Percentiles rank a stretch among this genome's conserved stretches.
These are phyloP conservation scores for Sungouiella blattae DNA, from an alignment of 805 yeast genomes.

Conservation along the genomic window DNA sequence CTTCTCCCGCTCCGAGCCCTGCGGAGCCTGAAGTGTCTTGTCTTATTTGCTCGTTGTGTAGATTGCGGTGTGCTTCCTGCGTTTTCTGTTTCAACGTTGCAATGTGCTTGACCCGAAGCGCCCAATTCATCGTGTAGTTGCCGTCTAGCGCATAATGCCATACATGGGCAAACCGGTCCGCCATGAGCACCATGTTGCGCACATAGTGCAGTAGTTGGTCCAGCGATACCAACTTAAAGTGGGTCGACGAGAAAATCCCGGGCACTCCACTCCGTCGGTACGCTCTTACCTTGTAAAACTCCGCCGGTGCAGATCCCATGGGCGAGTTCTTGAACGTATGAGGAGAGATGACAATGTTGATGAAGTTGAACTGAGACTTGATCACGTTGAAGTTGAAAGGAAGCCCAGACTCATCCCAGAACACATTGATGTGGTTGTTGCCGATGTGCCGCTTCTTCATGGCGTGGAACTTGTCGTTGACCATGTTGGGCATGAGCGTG, in stretches of 20 bases:
- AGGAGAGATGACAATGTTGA: slow-evolving; percentile 76
- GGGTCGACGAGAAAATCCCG: slow-evolving; percentile 71
- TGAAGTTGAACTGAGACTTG: slow-evolving; percentile 76
- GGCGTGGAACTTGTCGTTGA: slow-evolving; percentile 40
- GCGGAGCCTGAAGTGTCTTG: slow-evolving; percentile 2
- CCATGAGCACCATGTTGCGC: slow-evolving; percentile 61
- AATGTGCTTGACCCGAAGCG: slow-evolving; percentile 59
- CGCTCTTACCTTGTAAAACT: slow-evolving; percentile 58
- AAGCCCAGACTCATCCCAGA: slow-evolving; percentile 67
- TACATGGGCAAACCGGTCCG: slow-evolving; percentile 68
- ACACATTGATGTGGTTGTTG: slow-evolving; percentile 76
- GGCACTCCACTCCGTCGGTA: slow-evolving; percentile 69
- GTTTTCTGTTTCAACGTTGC: slow-evolving; percentile 26
- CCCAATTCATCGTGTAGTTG: slow-evolving; percentile 61
- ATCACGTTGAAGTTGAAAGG: slow-evolving; percentile 69
- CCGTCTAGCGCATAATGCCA: slow-evolving; percentile 58
- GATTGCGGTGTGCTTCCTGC: slow-evolving; percentile 20
- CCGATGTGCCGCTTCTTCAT: slow-evolving; percentile 84
- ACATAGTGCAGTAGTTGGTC: slow-evolving; percentile 59
- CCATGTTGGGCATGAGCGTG: slow-evolving; percentile 69
- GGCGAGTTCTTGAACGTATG: slow-evolving; percentile 26
- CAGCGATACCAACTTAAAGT: slow-evolving; percentile 64
- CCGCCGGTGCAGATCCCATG: slow-evolving; percentile 3
- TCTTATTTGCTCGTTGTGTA: slow-evolving; percentile 24
- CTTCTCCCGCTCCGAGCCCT: slow-evolving; percentile 1